A percentile compares a stretch with the other conserved stretches of the same genome.
phyloP scores from a whole-genome alignment of 768 basidiomycete species.

The Pleurotus sapidus region DNA sequence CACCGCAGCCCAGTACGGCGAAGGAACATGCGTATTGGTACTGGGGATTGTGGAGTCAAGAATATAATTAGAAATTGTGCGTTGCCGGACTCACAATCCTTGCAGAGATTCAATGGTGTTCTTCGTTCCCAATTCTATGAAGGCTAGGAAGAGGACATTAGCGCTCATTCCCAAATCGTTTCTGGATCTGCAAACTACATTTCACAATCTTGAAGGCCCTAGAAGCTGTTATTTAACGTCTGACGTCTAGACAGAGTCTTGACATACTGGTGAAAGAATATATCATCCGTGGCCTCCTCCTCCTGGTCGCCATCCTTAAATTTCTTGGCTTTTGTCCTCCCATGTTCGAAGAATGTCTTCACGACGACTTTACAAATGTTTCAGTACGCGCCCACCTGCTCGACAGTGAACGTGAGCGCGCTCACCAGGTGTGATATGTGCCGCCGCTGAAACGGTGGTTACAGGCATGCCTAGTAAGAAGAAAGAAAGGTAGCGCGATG shows the following conservation, averaged over 20 bases:
- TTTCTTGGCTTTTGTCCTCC: slow-evolving; percentile 38
- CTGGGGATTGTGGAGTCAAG: slow-evolving; percentile 20
- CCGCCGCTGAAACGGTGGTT: slow-evolving; percentile 49
- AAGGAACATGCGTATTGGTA: slow-evolving; percentile 68
- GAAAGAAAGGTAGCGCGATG: background rate
- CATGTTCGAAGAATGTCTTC: slow-evolving; percentile 49
- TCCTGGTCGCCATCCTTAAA: slow-evolving; percentile 30
- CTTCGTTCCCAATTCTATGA: slow-evolving; percentile 60
- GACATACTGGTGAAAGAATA: slow-evolving; percentile 68
- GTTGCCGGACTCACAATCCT: slow-evolving; percentile 41
- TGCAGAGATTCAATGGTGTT: slow-evolving; percentile 76
- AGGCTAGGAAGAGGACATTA: slow-evolving; percentile 32
- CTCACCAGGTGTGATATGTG: slow-evolving; percentile 51
- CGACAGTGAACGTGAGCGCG: slow-evolving; percentile 6
- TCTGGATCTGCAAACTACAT: slow-evolving; percentile 17
- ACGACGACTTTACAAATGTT: slow-evolving; percentile 39
- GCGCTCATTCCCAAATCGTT: background rate
- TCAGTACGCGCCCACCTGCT: background rate
- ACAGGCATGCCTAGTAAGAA: slow-evolving; percentile 39
- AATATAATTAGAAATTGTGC: background rate
- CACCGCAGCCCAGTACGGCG: slow-evolving; percentile 65
- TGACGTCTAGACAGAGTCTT: background rate
- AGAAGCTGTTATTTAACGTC: background rate
- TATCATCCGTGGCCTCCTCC: slow-evolving; percentile 53
- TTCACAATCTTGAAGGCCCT: slow-evolving; percentile 74